Evolutionary conservation across 306 rosid species (phyloP).

Genomic region (Hippophae gyantsensis): DNA sequence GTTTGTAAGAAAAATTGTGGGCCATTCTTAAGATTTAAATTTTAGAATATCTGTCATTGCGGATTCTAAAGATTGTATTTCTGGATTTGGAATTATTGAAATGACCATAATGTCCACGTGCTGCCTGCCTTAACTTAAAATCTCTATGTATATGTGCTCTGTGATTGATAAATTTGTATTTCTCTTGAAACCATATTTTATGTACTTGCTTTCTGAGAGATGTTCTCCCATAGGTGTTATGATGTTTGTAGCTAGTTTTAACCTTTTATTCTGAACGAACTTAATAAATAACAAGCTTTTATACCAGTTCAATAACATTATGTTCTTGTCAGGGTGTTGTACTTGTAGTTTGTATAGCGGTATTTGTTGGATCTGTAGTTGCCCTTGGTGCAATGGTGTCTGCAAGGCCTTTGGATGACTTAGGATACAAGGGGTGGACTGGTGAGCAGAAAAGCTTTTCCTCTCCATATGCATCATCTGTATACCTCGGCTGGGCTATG

Average conservation of each 20-base stretch:
- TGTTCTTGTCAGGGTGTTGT: slow-evolving; percentile 59
- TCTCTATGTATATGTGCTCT: no score
- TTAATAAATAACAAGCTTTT: not conserved
- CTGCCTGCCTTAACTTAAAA: no score
- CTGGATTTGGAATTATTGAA: no score
- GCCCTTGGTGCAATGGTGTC: slow-evolving; percentile 88
- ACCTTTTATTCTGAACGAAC: not conserved
- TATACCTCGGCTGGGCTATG: slow-evolving; percentile 98
- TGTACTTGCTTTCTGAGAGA: no score
- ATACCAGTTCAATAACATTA: slow-evolving; percentile 17
- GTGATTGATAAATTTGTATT: no score
- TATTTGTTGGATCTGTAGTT: slow-evolving; percentile 74
- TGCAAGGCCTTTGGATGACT: slow-evolving; percentile 88
- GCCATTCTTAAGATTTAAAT: no score
- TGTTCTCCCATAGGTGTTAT: not conserved
- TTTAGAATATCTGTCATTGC: no score
- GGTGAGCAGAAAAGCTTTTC: slow-evolving; percentile 55
- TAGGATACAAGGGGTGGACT: slow-evolving; percentile 77
- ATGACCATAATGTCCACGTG: no score
- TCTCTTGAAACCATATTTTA: no score
- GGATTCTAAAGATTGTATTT: no score
- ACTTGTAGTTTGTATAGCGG: slow-evolving; percentile 50
- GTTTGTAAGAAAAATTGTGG: no score
- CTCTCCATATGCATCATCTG: slow-evolving; percentile 80
- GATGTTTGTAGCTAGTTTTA: not conserved